A percentile compares a stretch with the other conserved stretches of the same genome.
Conservation (phyloP, 2,329 filamentous ascomycete genomes). For the Leptographium wingfieldii region DNA sequence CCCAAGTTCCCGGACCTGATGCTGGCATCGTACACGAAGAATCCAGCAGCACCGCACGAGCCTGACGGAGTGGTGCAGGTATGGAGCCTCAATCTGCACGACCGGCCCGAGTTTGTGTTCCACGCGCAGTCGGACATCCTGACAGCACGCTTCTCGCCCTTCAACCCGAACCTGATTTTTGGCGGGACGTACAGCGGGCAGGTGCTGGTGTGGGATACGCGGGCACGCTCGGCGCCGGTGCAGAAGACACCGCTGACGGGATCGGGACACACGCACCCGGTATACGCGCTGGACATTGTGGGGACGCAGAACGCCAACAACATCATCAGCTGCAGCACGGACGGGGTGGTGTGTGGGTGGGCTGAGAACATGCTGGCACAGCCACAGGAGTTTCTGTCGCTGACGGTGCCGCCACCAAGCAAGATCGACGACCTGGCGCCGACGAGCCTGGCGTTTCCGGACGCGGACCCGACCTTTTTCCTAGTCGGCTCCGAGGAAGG, state of each 20-base stretch:
- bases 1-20: constrained; percentile 90
- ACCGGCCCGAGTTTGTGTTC: constrained; percentile 91
- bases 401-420: constrained; percentile 72
- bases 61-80: constrained; percentile 89
- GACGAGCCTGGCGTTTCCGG: constrained; percentile 87
- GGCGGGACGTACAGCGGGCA: constrained; percentile 95
- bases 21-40: constrained; percentile 93
- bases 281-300: constrained; percentile 91
- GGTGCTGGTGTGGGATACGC: constrained; percentile 92
- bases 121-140: constrained; percentile 93
- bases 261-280: constrained; percentile 87
- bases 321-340: constrained; percentile 92
- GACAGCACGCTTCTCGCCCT: constrained; percentile 94
- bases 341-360: constrained; percentile 95
- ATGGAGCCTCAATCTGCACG: constrained; percentile 93
- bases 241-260: constrained; percentile 94
- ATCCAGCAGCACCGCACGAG: constrained; percentile 85
- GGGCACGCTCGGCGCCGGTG: constrained; percentile 76
- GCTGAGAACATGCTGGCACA: constrained; percentile 96
- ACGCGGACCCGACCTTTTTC: constrained; percentile 94
- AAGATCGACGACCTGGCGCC: constrained; percentile 93
- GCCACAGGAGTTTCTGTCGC: constrained; percentile 84
- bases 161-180: constrained; percentile 91
- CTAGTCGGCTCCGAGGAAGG: constrained; percentile 95
- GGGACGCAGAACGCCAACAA: constrained; percentile 98